Evolutionary conservation across 2,329 filamentous ascomycete genomes (phyloP).

Genomic region (Sporothrix variecibatus): DNA sequence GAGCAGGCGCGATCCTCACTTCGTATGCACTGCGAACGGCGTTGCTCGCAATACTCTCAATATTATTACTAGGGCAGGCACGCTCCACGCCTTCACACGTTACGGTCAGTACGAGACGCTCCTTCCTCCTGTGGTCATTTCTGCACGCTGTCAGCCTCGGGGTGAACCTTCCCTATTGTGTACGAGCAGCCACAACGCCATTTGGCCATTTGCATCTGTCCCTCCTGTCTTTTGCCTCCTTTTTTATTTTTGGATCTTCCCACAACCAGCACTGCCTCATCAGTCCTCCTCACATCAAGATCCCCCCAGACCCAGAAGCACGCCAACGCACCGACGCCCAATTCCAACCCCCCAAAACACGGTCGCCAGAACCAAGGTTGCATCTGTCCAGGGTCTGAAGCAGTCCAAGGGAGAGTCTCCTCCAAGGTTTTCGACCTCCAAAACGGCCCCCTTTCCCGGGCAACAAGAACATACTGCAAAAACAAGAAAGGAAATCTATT

Average conservation of each 20-base stretch:
- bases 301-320: background rate
- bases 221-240: background rate
- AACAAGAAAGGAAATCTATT: background rate
- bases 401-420: conserved; percentile 2
- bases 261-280: background rate
- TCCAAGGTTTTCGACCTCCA: background rate
- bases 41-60: background rate
- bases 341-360: conserved; percentile 13
- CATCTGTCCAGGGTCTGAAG: conserved; percentile 16
- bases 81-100: background rate
- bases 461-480: background rate
- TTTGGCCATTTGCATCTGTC: background rate
- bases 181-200: background rate
- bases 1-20: background rate
- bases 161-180: background rate
- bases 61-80: background rate
- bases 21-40: background rate
- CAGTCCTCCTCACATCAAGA: background rate
- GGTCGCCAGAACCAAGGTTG: conserved; percentile 4
- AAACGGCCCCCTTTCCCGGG: background rate
- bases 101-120: conserved; percentile 8
- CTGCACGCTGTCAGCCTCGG: conserved; percentile 12
- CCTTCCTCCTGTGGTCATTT: conserved; percentile 1
- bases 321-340: background rate
- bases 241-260: conserved; percentile 15